A percentile compares a stretch with the other conserved stretches of the same genome.
Conservation (phyloP, 169 alveolate species). For the Cryptosporidium sp. region DNA sequence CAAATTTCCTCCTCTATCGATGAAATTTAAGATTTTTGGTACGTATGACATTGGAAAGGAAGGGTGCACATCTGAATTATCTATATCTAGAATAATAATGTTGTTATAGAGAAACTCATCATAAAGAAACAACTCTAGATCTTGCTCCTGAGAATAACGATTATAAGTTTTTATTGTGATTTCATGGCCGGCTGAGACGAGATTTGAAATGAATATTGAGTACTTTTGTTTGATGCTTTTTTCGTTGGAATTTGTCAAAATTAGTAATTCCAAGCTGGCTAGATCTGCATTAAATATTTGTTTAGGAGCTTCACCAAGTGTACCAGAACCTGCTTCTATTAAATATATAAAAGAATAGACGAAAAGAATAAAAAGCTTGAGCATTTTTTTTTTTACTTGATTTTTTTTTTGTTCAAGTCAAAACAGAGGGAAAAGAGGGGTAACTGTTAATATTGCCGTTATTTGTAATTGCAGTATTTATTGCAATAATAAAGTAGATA, state of each 20-base stretch:
- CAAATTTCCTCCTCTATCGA: constrained; percentile 58
- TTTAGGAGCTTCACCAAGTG: constrained; percentile 21
- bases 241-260: constrained; percentile 52
- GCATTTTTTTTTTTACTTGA: constrained; percentile 48
- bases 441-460: neutral
- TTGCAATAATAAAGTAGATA: no score
- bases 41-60: constrained; percentile 25
- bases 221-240: neutral
- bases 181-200: constrained; percentile 28
- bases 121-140: constrained; percentile 10
- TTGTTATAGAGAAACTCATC: constrained; percentile 38
- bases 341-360: neutral
- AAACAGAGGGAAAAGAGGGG: constrained; percentile 69
- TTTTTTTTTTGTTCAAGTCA: neutral
- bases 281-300: neutral
- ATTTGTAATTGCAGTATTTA: neutral
- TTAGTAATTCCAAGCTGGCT: neutral
- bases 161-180: constrained; percentile 20
- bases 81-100: constrained; percentile 36
- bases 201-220: constrained; percentile 24
- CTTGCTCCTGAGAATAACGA: neutral
- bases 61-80: neutral
- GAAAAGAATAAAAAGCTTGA: constrained; percentile 4
- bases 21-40: constrained; percentile 16
- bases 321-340: neutral